Base-by-base conservation (phyloP, 805 yeast genomes). In the Myxozyma vanderwaltii region DNA sequence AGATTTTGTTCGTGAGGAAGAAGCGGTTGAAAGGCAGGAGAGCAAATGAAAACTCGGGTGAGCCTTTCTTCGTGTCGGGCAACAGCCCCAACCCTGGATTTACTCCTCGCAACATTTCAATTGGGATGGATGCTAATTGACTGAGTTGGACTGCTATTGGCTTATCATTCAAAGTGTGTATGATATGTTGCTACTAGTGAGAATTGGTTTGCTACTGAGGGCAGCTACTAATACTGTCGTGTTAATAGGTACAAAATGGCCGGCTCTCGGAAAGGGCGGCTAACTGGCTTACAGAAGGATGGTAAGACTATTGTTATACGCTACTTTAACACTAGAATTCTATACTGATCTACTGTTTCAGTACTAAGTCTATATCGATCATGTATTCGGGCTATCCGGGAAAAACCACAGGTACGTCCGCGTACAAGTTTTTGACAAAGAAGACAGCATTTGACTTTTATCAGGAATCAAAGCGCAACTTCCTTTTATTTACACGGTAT, bases 321-420 rank as follows among this genome's bases (percentile, higher is more conserved):
- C 21, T 8, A 3, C 23, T n/a, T n/a, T n/a, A n/a, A n/a, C n/a
- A n/a, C n/a, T n/a, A 13, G 21, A 38, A 4, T n/a, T 15, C 10
- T 38, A 4, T 38, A n/a, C 23, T 19, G 17, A 19, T 15, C 27
- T 35, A 33, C 4, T 4, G 24, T 8, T 6, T n/a, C 35, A 71
- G 79, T 76, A 17, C 56, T 83, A 51, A 73, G 74, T 51, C 73
- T 83, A 23, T 83, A 83, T 68, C 73, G 85, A 13, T 63, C 69
- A 33, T 80, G 85, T 67, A 68, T 82, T 13, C 73, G 86, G 31
- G 73, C 74, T 3, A 75, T 77, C 2, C 68, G 75, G 54, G 73
- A 75, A 23, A 83, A 83, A 66, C 85, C 86, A 0, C 63, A 35
- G 2, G 78, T 63, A 29, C n/a, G 58, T 39, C 8, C 24, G n/a